Percentiles rank a stretch among this genome's conserved stretches.
Conservation (phyloP, 1,139 yeast species). For the Blastobotrys proliferans region DNA sequence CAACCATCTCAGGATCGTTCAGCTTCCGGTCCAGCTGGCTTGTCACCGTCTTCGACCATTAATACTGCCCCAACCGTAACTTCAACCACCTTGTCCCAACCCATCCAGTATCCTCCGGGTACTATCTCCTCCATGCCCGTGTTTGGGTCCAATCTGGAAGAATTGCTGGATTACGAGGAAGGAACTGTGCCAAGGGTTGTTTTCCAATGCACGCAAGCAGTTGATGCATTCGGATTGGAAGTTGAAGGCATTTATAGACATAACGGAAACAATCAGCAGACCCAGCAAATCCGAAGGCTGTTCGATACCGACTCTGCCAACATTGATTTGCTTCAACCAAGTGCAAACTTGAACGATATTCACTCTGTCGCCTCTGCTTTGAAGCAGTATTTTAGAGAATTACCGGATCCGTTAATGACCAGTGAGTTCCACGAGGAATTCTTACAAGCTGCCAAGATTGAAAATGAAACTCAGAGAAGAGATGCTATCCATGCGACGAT, state of each 20-base stretch:
- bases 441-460: constrained; percentile 71
- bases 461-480: constrained; percentile 51
- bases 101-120: constrained; percentile 24
- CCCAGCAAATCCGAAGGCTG: constrained; percentile 64
- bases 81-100: constrained; percentile 6
- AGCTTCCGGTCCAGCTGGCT: background rate
- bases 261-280: constrained; percentile 71
- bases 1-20: background rate
- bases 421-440: constrained; percentile 67
- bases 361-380: constrained; percentile 68
- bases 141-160: constrained; percentile 78
- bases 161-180: constrained; percentile 72
- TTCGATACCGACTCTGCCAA: constrained; percentile 79
- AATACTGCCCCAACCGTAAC: constrained; percentile 8
- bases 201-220: constrained; percentile 78
- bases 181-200: constrained; percentile 92
- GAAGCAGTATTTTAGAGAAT: constrained; percentile 70
- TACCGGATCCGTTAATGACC: constrained; percentile 79
- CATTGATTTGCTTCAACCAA: constrained; percentile 50
- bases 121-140: constrained; percentile 39
- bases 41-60: constrained; percentile 10
- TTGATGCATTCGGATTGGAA: constrained; percentile 78
- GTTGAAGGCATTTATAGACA: constrained; percentile 88
- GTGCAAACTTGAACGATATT: constrained; percentile 43
- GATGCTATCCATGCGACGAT: constrained; percentile 84